Evolutionary conservation across 805 yeast genomes (phyloP).

Genomic region (Teunomyces cretensis): DNA sequence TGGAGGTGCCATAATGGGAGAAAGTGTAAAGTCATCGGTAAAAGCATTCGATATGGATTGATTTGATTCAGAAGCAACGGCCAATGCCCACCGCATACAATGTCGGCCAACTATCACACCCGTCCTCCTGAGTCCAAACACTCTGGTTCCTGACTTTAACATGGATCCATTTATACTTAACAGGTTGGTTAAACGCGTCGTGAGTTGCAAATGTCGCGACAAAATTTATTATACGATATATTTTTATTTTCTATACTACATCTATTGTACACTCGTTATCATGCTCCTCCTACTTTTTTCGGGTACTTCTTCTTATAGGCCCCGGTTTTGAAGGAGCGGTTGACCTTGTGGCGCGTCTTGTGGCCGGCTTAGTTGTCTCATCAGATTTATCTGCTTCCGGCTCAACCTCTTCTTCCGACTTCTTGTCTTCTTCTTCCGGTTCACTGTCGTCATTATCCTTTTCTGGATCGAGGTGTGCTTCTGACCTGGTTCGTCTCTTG

Average conservation of each 20-base stretch:
- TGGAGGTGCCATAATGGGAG: not conserved
- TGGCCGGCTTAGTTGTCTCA: constrained; percentile 3
- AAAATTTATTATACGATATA: not conserved
- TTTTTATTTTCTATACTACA: constrained; percentile 1
- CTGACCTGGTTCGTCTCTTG: constrained; percentile 20
- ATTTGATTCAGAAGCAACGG: not conserved
- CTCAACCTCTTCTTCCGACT: constrained; percentile 2
- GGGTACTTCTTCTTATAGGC: constrained; percentile 14
- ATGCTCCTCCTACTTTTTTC: constrained; percentile 9
- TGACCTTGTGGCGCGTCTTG: constrained; percentile 10
- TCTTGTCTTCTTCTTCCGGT: constrained; percentile 2
- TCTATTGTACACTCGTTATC: constrained; percentile 1
- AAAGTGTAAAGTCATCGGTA: not conserved
- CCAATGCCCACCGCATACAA: not conserved
- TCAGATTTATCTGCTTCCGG: constrained; percentile 2
- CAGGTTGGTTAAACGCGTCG: not conserved
- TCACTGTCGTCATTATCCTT: constrained; percentile 7
- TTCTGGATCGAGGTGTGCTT: constrained; percentile 11
- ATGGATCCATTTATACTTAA: not conserved
- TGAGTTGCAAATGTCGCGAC: not conserved
- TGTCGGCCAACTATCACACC: not conserved
- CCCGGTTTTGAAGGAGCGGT: constrained; percentile 7
- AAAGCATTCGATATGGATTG: not conserved
- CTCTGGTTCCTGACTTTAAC: not conserved
- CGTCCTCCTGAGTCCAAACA: not conserved